A percentile compares a stretch with the other conserved stretches of the same genome.
phyloP scores from a whole-genome alignment of 2,329 filamentous ascomycete species.

The Aspergillus vadensis region DNA sequence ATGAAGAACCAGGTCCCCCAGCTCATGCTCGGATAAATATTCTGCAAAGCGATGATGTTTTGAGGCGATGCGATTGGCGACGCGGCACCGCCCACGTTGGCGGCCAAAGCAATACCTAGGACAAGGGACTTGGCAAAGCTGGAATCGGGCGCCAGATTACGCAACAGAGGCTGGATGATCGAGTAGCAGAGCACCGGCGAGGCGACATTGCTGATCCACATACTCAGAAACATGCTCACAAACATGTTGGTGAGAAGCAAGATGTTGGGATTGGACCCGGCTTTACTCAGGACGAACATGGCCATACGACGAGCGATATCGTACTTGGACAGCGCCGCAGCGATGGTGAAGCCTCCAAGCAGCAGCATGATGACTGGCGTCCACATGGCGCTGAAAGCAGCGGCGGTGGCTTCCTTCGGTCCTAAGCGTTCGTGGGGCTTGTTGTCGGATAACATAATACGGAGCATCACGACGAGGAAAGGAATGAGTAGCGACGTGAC shows the following conservation, averaged over 20 bases:
- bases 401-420: slow-evolving; percentile 78
- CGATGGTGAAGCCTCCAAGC: slow-evolving; percentile 92
- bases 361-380: slow-evolving; percentile 98
- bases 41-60: slow-evolving; percentile 93
- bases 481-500: slow-evolving; percentile 93
- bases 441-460: slow-evolving; percentile 77
- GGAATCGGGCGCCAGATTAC: slow-evolving; percentile 86
- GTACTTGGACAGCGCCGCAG: slow-evolving; percentile 92
- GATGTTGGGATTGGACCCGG: slow-evolving; percentile 83
- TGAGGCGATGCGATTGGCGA: slow-evolving; percentile 97
- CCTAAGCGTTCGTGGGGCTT: slow-evolving; percentile 69
- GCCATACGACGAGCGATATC: slow-evolving; percentile 97
- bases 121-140: slow-evolving; percentile 94
- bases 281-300: slow-evolving; percentile 93
- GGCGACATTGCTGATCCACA: slow-evolving; percentile 99
- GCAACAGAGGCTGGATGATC: slow-evolving; percentile 95
- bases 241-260: slow-evolving; percentile 98
- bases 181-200: slow-evolving; percentile 96
- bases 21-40: slow-evolving; percentile 88
- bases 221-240: slow-evolving; percentile 93
- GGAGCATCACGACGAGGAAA: slow-evolving; percentile 84
- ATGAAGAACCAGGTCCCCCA: slow-evolving; percentile 99
- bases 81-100: slow-evolving; percentile 94
- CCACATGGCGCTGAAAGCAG: slow-evolving; percentile 96
- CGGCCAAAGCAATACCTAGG: slow-evolving; percentile 89